Percentiles rank a stretch among this genome's conserved stretches.
These are phyloP conservation scores for Verticillium dahliae DNA, from an alignment of 2,329 filamentous ascomycete species.

Conservation along the genomic window DNA sequence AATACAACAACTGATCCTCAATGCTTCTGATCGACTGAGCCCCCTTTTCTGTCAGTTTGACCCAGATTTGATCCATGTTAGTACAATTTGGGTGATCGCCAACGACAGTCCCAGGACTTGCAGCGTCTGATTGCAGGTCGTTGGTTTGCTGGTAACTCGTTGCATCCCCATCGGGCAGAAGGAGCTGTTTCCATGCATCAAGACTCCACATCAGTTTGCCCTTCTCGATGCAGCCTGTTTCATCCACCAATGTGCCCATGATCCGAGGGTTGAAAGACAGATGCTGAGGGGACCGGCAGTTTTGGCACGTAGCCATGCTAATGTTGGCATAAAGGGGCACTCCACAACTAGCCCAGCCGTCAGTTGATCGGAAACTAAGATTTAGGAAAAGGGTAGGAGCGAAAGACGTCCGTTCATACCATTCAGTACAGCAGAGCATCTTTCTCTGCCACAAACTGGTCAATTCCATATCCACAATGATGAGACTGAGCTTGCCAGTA, in stretches of 20 bases:
- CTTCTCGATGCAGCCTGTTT: constrained; percentile 44
- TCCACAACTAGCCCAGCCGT: constrained; percentile 34
- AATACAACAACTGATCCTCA: constrained; percentile 43
- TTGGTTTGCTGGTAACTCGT: background rate
- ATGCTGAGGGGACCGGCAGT: constrained; percentile 21
- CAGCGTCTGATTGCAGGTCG: no score
- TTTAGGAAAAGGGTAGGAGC: background rate
- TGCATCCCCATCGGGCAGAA: constrained; percentile 14
- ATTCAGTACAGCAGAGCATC: constrained; percentile 33
- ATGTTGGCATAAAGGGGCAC: constrained; percentile 47
- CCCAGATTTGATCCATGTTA: constrained; percentile 20
- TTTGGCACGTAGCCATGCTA: constrained; percentile 25
- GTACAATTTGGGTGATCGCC: constrained; percentile 32
- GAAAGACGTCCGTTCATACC: constrained; percentile 19
- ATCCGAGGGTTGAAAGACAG: constrained; percentile 33
- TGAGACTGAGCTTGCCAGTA: constrained; percentile 30
- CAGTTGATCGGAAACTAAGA: no score
- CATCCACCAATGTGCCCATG: constrained; percentile 37
- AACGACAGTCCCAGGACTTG: constrained; percentile 22
- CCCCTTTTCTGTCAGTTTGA: constrained; percentile 16
- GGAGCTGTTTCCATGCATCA: constrained; percentile 39
- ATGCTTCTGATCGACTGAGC: constrained; percentile 36
- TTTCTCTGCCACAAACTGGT: constrained; percentile 19
- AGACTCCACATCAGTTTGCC: constrained; percentile 48
- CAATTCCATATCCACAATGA: constrained; percentile 24